Percentiles rank a stretch among this genome's conserved stretches.
Evolutionary conservation across 75 land plant genomes (phyloP).

Genomic region (Pinus taeda): DNA sequence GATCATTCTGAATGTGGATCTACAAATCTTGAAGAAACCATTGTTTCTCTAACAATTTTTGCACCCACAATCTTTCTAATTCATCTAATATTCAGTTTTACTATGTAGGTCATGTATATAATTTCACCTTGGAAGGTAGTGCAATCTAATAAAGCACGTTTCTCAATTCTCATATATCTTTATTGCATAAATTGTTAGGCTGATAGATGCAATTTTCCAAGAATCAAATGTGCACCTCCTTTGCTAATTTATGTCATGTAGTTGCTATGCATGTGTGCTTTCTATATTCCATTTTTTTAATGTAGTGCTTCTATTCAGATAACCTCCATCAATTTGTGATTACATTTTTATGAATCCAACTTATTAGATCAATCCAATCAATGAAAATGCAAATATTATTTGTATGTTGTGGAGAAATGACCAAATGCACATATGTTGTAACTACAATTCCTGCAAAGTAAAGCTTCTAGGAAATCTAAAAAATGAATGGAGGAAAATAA

Average conservation of each 20-base stretch:
- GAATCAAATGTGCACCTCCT: not conserved
- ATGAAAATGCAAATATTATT: conserved; percentile 30
- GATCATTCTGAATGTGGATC: no score
- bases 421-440: conserved; percentile 53
- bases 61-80: not conserved
- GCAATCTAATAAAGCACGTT: not conserved
- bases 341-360: conserved; percentile 61
- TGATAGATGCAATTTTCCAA: no score
- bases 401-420: conserved; percentile 68
- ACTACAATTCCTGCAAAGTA: conserved; percentile 66
- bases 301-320: not conserved
- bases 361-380: conserved; percentile 39
- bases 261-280: not conserved
- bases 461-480: conserved; percentile 54
- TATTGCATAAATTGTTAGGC: not conserved
- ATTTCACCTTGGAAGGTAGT: not conserved
- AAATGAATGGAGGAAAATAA: conserved; percentile 53
- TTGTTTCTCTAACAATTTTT: not conserved
- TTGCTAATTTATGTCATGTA: not conserved
- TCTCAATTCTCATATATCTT: not conserved
- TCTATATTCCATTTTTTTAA: not conserved
- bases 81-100: not conserved
- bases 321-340: conserved; percentile 64
- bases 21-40: no score
- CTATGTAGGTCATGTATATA: not conserved